phyloP scores from a whole-genome alignment of 768 basidiomycete genomes.

The Serpula lacrymans region DNA sequence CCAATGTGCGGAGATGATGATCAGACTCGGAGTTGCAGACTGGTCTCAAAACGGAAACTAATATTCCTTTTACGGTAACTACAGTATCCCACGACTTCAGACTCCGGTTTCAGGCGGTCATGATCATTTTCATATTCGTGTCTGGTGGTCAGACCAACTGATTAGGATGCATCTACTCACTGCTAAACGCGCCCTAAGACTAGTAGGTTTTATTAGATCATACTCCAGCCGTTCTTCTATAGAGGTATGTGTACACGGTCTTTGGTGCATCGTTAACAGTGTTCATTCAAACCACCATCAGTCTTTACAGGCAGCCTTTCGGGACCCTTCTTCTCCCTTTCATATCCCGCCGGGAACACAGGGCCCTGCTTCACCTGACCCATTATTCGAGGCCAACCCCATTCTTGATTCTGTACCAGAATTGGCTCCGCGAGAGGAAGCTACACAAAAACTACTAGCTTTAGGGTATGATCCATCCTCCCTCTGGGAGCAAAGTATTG shows the following conservation, averaged over 20 bases:
- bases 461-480: constrained; percentile 59
- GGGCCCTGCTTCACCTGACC: constrained; percentile 60
- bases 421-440: constrained; percentile 29
- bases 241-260: constrained; percentile 13
- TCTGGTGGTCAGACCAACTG: too few species aligned
- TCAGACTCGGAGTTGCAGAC: too few species aligned
- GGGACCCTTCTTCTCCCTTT: constrained; percentile 63
- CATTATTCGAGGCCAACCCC: constrained; percentile 23
- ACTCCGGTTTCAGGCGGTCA: too few species aligned
- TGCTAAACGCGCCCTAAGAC: too few species aligned
- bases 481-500: constrained; percentile 77
- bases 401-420: neutral
- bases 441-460: constrained; percentile 37
- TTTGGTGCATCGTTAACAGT: neutral
- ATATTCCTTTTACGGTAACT: too few species aligned
- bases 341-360: constrained; percentile 55
- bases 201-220: too few species aligned
- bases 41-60: too few species aligned
- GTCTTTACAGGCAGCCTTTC: constrained; percentile 61
- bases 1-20: too few species aligned
- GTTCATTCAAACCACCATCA: constrained; percentile 18
- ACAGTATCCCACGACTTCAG: too few species aligned
- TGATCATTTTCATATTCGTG: too few species aligned
- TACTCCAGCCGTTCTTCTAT: constrained; percentile 23
- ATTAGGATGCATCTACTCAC: too few species aligned